These are phyloP conservation scores for Erucastrum elatum DNA, from an alignment of 345 rosid species.

Conservation along the genomic window DNA sequence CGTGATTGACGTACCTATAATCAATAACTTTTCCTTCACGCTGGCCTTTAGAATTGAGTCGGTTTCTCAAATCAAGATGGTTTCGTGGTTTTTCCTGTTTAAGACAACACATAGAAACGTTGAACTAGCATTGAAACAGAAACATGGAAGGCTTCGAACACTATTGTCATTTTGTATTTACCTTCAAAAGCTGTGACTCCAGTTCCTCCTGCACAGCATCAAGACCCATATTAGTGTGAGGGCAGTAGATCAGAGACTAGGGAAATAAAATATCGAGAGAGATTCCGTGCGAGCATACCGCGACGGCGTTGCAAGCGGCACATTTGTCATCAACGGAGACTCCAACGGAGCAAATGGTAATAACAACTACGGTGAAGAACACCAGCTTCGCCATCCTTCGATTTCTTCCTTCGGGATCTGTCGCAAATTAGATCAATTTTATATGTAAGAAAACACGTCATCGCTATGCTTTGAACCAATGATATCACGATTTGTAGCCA, in stretches of 20 bases:
- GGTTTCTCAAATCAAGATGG: conserved; percentile 94
- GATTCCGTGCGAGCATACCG: conserved; percentile 45
- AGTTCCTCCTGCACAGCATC: conserved; percentile 69
- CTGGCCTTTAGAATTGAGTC: conserved; percentile 85
- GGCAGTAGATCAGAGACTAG: background rate
- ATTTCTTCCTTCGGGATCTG: background rate
- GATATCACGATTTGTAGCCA: background rate
- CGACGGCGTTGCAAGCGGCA: conserved; percentile 82
- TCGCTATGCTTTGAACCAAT: background rate
- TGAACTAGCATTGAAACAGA: conserved; percentile 5
- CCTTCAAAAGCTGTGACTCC: conserved; percentile 74
- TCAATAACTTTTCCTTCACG: conserved; percentile 90
- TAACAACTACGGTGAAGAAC: conserved; percentile 19
- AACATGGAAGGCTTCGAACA: background rate
- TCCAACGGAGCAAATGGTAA: conserved; percentile 41
- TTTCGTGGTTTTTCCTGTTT: conserved; percentile 84
- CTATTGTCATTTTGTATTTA: conserved; percentile 25
- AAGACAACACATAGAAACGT: background rate
- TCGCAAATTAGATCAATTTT: background rate
- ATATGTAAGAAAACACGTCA: background rate
- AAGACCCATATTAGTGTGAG: conserved; percentile 16
- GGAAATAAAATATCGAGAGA: background rate
- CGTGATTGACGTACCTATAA: conserved; percentile 55
- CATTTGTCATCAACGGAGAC: conserved; percentile 69
- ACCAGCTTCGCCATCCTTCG: conserved; percentile 30